Conservation (phyloP, 2,329 filamentous ascomycete genomes). For the Fusarium pilosicola region DNA sequence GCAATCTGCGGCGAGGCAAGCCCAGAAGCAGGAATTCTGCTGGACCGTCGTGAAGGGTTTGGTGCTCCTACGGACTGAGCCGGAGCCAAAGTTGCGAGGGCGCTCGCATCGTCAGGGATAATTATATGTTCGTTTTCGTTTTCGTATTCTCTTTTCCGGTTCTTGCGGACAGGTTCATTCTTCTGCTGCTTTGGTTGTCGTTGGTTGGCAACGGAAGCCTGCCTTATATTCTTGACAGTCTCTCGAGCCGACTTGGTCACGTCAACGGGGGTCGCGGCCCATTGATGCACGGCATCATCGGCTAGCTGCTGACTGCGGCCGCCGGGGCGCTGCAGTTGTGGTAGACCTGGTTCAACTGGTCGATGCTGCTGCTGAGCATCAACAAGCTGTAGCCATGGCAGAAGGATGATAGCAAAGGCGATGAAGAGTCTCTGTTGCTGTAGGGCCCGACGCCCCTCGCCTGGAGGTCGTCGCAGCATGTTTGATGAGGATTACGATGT, state of each 20-base stretch:
- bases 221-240: conserved; percentile 43
- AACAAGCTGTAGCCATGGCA: conserved; percentile 65
- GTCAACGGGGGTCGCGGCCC: conserved; percentile 47
- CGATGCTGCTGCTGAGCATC: conserved; percentile 73
- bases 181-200: conserved; percentile 42
- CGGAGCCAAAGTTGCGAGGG: conserved; percentile 98
- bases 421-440: conserved; percentile 60
- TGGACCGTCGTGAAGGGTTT: conserved; percentile 71
- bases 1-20: conserved; percentile 87
- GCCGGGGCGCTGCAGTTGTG: conserved; percentile 34
- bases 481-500: conserved; percentile 28
- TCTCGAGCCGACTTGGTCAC: conserved; percentile 44
- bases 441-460: conserved; percentile 62
- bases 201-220: conserved; percentile 39
- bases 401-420: conserved; percentile 66
- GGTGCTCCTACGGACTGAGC: conserved; percentile 95
- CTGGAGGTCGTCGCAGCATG: conserved; percentile 73
- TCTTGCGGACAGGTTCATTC: conserved; percentile 44
- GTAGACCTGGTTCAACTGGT: conserved; percentile 36
- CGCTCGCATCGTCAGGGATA: conserved; percentile 81
- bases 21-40: conserved; percentile 69
- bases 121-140: conserved; percentile 48
- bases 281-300: conserved; percentile 45
- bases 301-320: conserved; percentile 42
- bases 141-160: conserved; percentile 46